phyloP scores from a whole-genome alignment of 305 asterid genomes.

The Solanum hybrid region DNA sequence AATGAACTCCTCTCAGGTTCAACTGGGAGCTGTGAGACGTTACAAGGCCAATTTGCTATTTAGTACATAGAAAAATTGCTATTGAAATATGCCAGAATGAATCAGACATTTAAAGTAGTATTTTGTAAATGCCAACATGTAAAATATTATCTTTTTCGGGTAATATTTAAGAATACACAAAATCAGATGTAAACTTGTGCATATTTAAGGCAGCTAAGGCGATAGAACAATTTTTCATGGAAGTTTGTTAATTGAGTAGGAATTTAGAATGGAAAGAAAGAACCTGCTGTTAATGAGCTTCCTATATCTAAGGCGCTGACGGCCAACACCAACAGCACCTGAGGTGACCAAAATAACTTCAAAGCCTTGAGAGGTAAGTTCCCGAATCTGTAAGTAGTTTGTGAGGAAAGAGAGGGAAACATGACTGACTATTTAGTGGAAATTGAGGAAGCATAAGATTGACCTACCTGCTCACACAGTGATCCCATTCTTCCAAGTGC shows the following conservation, averaged over 20 bases:
- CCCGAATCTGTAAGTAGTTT: slow-evolving; percentile 55
- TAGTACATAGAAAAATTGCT: background rate
- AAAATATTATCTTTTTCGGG: background rate
- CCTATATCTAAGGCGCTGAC: slow-evolving; percentile 84
- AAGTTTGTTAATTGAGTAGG: background rate
- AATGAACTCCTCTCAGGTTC: background rate
- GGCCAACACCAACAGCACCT: slow-evolving; percentile 97
- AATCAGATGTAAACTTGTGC: background rate
- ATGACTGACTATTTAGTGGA: slow-evolving; percentile 12
- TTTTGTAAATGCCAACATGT: background rate
- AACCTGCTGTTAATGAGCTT: slow-evolving; percentile 83
- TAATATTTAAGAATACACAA: background rate
- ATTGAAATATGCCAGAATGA: background rate
- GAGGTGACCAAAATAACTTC: slow-evolving; percentile 95
- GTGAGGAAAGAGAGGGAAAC: background rate
- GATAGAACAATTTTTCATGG: background rate
- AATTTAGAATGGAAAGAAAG: background rate
- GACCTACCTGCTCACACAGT: slow-evolving; percentile 99
- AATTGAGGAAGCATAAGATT: slow-evolving; percentile 1
- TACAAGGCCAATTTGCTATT: background rate
- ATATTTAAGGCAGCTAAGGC: background rate
- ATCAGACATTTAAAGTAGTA: background rate
- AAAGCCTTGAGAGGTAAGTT: slow-evolving; percentile 67
- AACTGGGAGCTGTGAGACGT: background rate
- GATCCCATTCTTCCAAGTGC: slow-evolving; percentile 97